phyloP scores from a whole-genome alignment of 495 filamentous ascomycete species.

The Umbilicaria muhlenbergii region DNA sequence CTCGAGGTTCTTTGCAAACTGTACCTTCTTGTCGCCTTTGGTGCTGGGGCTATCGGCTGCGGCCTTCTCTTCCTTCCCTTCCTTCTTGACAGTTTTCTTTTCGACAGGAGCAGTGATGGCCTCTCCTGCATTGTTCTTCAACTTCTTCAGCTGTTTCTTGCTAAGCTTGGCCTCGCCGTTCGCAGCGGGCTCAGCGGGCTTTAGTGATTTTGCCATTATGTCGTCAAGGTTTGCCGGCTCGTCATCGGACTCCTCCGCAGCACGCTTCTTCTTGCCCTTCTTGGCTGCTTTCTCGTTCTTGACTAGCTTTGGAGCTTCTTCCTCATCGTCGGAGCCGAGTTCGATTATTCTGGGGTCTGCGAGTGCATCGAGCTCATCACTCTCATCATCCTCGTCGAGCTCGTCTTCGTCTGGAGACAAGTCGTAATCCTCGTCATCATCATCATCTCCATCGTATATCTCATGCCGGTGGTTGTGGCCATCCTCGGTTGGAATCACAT shows the following conservation, averaged over 20 bases:
- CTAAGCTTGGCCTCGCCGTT: constrained; percentile 51
- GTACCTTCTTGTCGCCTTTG: constrained; percentile 85
- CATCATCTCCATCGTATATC: constrained; percentile 42
- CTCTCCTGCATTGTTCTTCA: constrained; percentile 94
- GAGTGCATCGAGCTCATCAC: constrained; percentile 70
- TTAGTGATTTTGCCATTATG: constrained; percentile 55
- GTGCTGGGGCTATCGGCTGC: constrained; percentile 29
- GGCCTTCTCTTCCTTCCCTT: constrained; percentile 19
- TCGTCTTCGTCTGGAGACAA: constrained; percentile 58
- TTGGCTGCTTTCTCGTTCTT: constrained; percentile 28
- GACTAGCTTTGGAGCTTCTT: constrained; percentile 59
- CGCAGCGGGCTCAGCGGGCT: constrained; percentile 33
- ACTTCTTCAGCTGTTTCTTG: constrained; percentile 98
- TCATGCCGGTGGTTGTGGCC: constrained; percentile 32
- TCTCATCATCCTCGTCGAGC: constrained; percentile 53
- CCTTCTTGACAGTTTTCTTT: constrained; percentile 35
- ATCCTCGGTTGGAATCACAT: constrained; percentile 49
- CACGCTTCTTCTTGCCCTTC: constrained; percentile 79
- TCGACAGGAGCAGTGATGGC: constrained; percentile 42
- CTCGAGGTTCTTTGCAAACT: constrained; percentile 97
- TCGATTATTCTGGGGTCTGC: constrained; percentile 72
- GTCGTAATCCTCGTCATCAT: constrained; percentile 64
- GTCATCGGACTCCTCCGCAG: constrained; percentile 44
- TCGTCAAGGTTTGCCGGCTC: constrained; percentile 54
- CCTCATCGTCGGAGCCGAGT: constrained; percentile 67